Percentiles rank a stretch among this genome's conserved stretches.
Conservation (phyloP, 2,329 filamentous ascomycete genomes). For the Colletotrichum trifolii region DNA sequence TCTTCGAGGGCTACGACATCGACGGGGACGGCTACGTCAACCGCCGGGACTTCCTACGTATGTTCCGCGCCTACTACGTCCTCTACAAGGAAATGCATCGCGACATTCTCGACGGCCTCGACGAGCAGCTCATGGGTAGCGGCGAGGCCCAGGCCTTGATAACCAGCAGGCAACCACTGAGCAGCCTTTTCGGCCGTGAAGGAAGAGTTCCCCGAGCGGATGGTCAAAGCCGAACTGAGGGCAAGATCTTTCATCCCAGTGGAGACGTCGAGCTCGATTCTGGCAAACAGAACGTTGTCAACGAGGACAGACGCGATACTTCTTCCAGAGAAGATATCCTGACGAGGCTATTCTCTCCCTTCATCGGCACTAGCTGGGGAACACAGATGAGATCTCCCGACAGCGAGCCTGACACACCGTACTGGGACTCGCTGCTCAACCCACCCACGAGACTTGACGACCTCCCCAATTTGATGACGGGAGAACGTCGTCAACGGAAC, state of each 20-base stretch:
- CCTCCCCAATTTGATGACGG: slow-evolving; percentile 52
- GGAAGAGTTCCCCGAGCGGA: slow-evolving; percentile 74
- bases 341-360: slow-evolving; percentile 59
- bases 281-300: slow-evolving; percentile 66
- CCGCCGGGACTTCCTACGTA: slow-evolving; percentile 86
- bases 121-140: slow-evolving; percentile 81
- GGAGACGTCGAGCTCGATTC: slow-evolving; percentile 74
- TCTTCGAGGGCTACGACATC: slow-evolving; percentile 92
- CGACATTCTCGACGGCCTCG: slow-evolving; percentile 82
- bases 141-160: slow-evolving; percentile 82
- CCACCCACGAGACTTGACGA: slow-evolving; percentile 58
- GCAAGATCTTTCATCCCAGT: slow-evolving; percentile 71
- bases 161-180: slow-evolving; percentile 79
- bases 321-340: slow-evolving; percentile 71
- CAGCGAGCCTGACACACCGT: slow-evolving; percentile 50
- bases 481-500: slow-evolving; percentile 36
- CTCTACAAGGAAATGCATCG: slow-evolving; percentile 90
- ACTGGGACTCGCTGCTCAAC: slow-evolving; percentile 57
- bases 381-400: slow-evolving; percentile 44
- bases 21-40: slow-evolving; percentile 88
- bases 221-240: slow-evolving; percentile 69
- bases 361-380: slow-evolving; percentile 37
- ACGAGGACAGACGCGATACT: slow-evolving; percentile 69
- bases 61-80: slow-evolving; percentile 93
- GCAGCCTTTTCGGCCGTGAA: slow-evolving; percentile 78